phyloP scores from a whole-genome alignment of 2,329 filamentous ascomycete species.

The Cladophialophora immunda region DNA sequence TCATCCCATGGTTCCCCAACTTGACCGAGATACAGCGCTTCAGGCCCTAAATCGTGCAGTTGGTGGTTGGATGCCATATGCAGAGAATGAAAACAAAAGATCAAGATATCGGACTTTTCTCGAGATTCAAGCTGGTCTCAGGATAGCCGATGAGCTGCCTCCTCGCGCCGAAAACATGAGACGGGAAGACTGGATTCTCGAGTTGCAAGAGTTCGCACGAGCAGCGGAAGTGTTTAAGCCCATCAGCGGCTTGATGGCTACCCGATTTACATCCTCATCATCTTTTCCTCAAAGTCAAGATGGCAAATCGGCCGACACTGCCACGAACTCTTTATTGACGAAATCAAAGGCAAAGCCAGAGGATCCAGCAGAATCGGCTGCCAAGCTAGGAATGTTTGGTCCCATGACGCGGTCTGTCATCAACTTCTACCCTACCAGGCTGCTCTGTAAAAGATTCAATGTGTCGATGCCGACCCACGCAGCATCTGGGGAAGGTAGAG shows the following conservation, averaged over 20 bases:
- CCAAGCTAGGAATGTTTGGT: constrained; percentile 91
- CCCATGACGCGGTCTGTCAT: constrained; percentile 77
- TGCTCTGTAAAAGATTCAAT: constrained; percentile 95
- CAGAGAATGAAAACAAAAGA: constrained; percentile 80
- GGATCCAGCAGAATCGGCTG: constrained; percentile 85
- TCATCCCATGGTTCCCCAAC: constrained; percentile 54
- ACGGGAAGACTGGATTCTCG: constrained; percentile 79
- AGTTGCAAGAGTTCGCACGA: constrained; percentile 79
- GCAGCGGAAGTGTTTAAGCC: constrained; percentile 86
- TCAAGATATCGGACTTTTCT: constrained; percentile 83
- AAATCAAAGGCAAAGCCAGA: constrained; percentile 62
- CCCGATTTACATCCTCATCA: constrained; percentile 82
- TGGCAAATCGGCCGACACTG: constrained; percentile 38
- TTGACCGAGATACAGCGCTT: constrained; percentile 72
- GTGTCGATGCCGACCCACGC: constrained; percentile 71
- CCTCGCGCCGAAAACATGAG: constrained; percentile 60
- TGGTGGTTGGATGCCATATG: constrained; percentile 80
- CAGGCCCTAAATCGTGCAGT: constrained; percentile 73
- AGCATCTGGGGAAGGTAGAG: constrained; percentile 36
- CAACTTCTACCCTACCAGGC: constrained; percentile 79
- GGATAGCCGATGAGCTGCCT: constrained; percentile 61
- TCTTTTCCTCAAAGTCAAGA: constrained; percentile 46
- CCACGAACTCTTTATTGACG: constrained; percentile 50
- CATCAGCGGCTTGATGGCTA: constrained; percentile 90
- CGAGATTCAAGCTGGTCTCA: constrained; percentile 74